Base-by-base conservation (phyloP, 2,329 filamentous ascomycete species). In the Polychaeton citri region DNA sequence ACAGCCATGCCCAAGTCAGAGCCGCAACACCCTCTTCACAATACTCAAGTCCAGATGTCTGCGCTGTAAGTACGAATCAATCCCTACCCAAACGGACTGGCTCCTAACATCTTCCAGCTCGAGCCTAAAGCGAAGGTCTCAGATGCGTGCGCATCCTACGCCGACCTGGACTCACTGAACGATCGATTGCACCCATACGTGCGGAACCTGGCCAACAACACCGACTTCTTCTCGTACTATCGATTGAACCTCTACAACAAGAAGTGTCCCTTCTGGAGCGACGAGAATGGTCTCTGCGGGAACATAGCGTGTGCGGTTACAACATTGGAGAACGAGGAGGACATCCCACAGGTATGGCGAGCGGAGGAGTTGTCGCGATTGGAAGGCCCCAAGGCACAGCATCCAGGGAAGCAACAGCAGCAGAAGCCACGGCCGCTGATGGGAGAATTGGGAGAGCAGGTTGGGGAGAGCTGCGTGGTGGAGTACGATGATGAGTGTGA, bases 141-240 rank as follows among this genome's bases (percentile, higher is more conserved):
- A 30, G 90, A 98, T 59, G 86, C 90, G 33, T 96, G 90, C 64
- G 85, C 84, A 43, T 94, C 88, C 38, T 98, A 93, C 62, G 78
- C 79, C 38, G 86, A 84, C 24, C 80, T 98, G 59, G 87, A 98
- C 55, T 66, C 69, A 28, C 69, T 98, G 36, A 98, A 96, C 62
- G 61, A 69, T 46, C 72, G 75, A 41, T 69, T 95, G 43, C 78
- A 79, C 49, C 82, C 86, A 13, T 73, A 77, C 35, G 65, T 98
- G 47, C 73, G 83, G 50, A 79, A 83, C 37, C 74, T 98, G 32
- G 93, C 85, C 0, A 75, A 75, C 49, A 76, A 81, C 36, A 93
- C 88, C 58, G 90, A 98, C 61, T 98, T 95, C 71, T 98, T 98
- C 63, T 88, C 88, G 36, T 86, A 96, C 62, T 98, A 96, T 65